phyloP scores from a whole-genome alignment of 768 basidiomycete genomes.

The Thelephora aurantiotincta region DNA sequence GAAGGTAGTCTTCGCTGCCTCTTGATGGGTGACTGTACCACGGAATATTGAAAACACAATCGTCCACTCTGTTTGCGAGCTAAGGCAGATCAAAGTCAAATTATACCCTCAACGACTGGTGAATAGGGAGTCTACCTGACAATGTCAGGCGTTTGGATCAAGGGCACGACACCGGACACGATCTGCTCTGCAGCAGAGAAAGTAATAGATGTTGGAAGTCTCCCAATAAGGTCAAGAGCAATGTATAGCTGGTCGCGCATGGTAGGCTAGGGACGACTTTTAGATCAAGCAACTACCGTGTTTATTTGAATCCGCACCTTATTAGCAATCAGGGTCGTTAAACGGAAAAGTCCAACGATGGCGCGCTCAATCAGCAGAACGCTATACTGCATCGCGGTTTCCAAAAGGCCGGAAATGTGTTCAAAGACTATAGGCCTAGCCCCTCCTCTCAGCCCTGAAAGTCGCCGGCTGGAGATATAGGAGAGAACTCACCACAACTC shows the following conservation, averaged over 20 bases:
- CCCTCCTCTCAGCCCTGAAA: background rate
- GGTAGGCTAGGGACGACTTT: constrained; percentile 33
- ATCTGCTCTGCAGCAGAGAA: constrained; percentile 86
- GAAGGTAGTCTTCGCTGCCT: constrained; percentile 78
- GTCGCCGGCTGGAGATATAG: background rate
- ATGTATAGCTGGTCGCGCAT: constrained; percentile 91
- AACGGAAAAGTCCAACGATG: constrained; percentile 72
- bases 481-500: constrained; percentile 63
- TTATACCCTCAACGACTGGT: background rate
- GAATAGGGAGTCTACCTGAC: constrained; percentile 31
- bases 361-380: constrained; percentile 88
- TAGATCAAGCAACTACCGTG: background rate
- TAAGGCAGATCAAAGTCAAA: constrained; percentile 13
- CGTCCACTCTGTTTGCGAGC: constrained; percentile 93
- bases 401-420: constrained; percentile 73
- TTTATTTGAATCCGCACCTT: constrained; percentile 34
- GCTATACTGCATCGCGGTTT: constrained; percentile 69
- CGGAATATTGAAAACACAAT: constrained; percentile 79
- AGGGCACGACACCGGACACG: constrained; percentile 63
- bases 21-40: constrained; percentile 72
- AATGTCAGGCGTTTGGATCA: constrained; percentile 63
- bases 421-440: constrained; percentile 89
- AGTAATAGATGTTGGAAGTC: constrained; percentile 61
- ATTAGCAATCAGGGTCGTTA: constrained; percentile 73
- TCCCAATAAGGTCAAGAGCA: constrained; percentile 80